A percentile compares a stretch with the other conserved stretches of the same genome.
These are phyloP conservation scores for Blepharisma japonicum DNA, from an alignment of 73 alveolate genomes.

Conservation along the genomic window DNA sequence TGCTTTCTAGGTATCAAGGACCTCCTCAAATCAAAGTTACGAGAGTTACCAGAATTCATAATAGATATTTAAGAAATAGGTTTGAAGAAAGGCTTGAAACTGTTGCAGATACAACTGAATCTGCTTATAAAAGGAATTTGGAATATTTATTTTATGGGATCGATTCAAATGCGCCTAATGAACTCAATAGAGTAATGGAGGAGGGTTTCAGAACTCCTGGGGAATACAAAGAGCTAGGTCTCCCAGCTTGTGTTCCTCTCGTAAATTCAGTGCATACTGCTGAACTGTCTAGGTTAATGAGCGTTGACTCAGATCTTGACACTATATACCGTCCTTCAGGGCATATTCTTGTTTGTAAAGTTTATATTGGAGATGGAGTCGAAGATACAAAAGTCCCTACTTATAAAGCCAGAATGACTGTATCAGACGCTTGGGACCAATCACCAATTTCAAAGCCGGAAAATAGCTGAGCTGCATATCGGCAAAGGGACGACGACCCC, in stretches of 20 bases:
- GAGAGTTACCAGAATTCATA: conserved; percentile 70
- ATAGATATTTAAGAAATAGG: conserved; percentile 62
- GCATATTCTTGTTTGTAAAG: conserved; percentile 71
- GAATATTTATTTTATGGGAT: conserved; percentile 80
- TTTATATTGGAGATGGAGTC: conserved; percentile 60
- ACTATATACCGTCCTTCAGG: conserved; percentile 68
- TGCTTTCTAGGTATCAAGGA: conserved; percentile 54
- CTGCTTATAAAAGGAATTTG: conserved; percentile 58
- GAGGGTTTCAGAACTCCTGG: conserved; percentile 72
- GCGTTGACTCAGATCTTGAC: conserved; percentile 47
- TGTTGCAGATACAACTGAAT: conserved; percentile 68
- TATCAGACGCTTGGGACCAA: conserved; percentile 54
- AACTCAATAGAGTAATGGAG: conserved; percentile 73
- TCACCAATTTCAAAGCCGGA: conserved; percentile 54
- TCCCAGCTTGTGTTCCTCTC: conserved; percentile 57
- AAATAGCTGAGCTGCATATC: conserved; percentile 43
- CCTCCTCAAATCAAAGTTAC: conserved; percentile 41
- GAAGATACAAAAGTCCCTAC: conserved; percentile 49
- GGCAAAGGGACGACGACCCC: conserved; percentile 64
- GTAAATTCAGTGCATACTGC: conserved; percentile 77
- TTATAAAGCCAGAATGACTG: conserved; percentile 51
- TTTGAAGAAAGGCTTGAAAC: conserved; percentile 69
- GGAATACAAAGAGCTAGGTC: conserved; percentile 60
- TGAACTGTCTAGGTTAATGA: conserved; percentile 60
- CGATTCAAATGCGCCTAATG: conserved; percentile 69